Percentiles rank a stretch among this genome's conserved stretches.
phyloP scores from a whole-genome alignment of 2,329 filamentous ascomycete species.

The Trichoderma sp. region DNA sequence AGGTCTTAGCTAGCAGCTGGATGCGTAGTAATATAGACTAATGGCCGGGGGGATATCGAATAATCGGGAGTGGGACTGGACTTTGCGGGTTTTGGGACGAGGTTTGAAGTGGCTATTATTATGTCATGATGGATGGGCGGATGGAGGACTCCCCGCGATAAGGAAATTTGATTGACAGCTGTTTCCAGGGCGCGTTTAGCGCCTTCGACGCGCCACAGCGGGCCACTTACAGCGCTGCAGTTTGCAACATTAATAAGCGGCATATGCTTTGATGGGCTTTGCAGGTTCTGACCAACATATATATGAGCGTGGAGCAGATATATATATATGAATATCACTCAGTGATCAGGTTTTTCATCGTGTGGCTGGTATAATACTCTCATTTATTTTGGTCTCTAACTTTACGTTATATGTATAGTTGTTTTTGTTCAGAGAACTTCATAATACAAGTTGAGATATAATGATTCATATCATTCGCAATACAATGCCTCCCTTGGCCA shows the following conservation, averaged over 20 bases:
- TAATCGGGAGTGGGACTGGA: slow-evolving; percentile 21
- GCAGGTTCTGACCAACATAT: too few relatives aligned
- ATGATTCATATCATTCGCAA: background rate
- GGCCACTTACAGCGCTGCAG: background rate
- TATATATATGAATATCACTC: too few relatives aligned
- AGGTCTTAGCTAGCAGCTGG: background rate
- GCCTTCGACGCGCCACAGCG: slow-evolving; percentile 14
- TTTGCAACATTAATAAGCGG: background rate
- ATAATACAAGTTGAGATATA: background rate
- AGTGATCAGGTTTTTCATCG: too few relatives aligned
- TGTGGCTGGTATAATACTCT: too few relatives aligned
- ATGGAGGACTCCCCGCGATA: slow-evolving; percentile 32
- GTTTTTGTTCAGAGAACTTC: too few relatives aligned
- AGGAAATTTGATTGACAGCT: slow-evolving; percentile 33
- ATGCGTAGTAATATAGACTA: background rate
- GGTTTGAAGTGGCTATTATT: slow-evolving; percentile 29
- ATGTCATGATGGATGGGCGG: slow-evolving; percentile 32
- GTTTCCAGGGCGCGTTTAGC: slow-evolving; percentile 23
- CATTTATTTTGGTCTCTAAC: too few relatives aligned
- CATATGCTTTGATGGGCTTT: background rate
- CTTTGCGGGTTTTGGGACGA: slow-evolving; percentile 10
- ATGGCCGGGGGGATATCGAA: slow-evolving; percentile 9
- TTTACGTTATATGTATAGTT: too few relatives aligned
- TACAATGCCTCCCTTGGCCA: background rate
- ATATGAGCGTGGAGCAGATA: background rate